Evolutionary conservation across 768 basidiomycete species (phyloP).

Genomic region (Boletus pseudo-olivaceus): DNA sequence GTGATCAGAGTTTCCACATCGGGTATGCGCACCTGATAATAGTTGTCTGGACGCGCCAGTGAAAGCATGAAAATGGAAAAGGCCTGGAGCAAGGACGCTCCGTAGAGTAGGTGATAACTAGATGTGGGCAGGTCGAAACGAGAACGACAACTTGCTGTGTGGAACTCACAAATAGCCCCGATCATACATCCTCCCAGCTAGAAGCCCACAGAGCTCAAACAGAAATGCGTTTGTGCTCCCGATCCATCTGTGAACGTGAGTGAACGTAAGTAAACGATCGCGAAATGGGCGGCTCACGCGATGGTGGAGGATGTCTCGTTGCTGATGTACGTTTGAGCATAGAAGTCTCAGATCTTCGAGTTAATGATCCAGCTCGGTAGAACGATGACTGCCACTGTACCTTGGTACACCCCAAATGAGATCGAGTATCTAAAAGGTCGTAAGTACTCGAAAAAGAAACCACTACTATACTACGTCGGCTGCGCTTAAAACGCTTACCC

Average conservation of each 20-base stretch:
- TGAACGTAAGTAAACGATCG: background rate
- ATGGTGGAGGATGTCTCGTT: slow-evolving; percentile 37
- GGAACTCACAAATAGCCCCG: slow-evolving; percentile 47
- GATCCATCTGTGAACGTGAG: slow-evolving; percentile 33
- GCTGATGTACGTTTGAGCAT: slow-evolving; percentile 35
- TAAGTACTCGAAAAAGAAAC: background rate
- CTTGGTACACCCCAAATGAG: slow-evolving; percentile 45
- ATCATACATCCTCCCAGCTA: slow-evolving; percentile 49
- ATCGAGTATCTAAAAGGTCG: slow-evolving; percentile 30
- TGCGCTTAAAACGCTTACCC: slow-evolving; percentile 23
- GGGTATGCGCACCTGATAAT: slow-evolving; percentile 37
- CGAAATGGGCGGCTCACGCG: slow-evolving; percentile 29
- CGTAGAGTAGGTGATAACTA: slow-evolving; percentile 25
- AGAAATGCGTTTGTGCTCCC: slow-evolving; percentile 50
- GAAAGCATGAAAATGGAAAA: slow-evolving; percentile 46
- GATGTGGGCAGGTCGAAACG: slow-evolving; percentile 5
- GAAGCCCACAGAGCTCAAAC: slow-evolving; percentile 40
- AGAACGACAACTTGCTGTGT: too few species aligned
- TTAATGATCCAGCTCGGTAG: background rate
- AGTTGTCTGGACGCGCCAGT: slow-evolving; percentile 38
- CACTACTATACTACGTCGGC: background rate
- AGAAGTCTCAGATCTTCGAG: slow-evolving; percentile 33
- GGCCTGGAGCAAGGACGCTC: slow-evolving; percentile 27
- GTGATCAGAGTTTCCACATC: too few species aligned
- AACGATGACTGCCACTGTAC: slow-evolving; percentile 12